Evolutionary conservation across 1,284 basidiomycete species (phyloP).

Genomic region (Heliocybe sulcata): DNA sequence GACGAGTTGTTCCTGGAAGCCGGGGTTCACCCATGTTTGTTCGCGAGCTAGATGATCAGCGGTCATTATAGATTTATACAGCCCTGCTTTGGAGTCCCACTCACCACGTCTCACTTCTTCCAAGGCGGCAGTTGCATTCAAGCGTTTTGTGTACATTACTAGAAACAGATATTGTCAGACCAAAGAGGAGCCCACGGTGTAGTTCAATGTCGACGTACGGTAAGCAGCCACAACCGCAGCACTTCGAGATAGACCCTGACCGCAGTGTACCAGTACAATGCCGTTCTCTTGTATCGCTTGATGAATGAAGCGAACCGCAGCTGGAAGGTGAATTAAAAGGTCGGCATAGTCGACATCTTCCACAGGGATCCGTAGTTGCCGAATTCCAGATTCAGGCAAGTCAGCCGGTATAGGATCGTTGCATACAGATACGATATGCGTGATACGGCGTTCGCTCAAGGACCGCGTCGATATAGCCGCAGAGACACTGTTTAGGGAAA

Average conservation of each 20-base stretch:
- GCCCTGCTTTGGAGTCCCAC: constrained; percentile 9
- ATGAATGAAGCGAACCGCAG: constrained; percentile 75
- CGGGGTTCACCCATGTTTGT: constrained; percentile 72
- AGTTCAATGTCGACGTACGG: constrained; percentile 33
- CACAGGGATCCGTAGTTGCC: constrained; percentile 63
- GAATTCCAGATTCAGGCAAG: constrained; percentile 61
- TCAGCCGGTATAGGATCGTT: constrained; percentile 68
- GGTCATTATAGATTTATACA: constrained; percentile 1
- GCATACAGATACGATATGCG: constrained; percentile 73
- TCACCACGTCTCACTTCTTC: constrained; percentile 55
- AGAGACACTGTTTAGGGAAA: constrained; percentile 40
- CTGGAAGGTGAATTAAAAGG: constrained; percentile 72
- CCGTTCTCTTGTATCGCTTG: constrained; percentile 61
- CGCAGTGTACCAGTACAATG: constrained; percentile 78
- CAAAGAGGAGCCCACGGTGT: constrained; percentile 8
- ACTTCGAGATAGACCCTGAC: constrained; percentile 76
- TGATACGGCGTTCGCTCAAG: constrained; percentile 66
- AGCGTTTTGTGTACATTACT: constrained; percentile 70
- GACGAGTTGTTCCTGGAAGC: constrained; percentile 73
- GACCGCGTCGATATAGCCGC: constrained; percentile 69
- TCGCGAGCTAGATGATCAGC: constrained; percentile 46
- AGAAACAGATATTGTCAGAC: not conserved
- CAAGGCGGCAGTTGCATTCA: constrained; percentile 53
- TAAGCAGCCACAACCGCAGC: constrained; percentile 82
- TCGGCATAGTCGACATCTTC: constrained; percentile 83